phyloP scores from a whole-genome alignment of 2,329 filamentous ascomycete genomes.

The Fragosphaeria purpurea region DNA sequence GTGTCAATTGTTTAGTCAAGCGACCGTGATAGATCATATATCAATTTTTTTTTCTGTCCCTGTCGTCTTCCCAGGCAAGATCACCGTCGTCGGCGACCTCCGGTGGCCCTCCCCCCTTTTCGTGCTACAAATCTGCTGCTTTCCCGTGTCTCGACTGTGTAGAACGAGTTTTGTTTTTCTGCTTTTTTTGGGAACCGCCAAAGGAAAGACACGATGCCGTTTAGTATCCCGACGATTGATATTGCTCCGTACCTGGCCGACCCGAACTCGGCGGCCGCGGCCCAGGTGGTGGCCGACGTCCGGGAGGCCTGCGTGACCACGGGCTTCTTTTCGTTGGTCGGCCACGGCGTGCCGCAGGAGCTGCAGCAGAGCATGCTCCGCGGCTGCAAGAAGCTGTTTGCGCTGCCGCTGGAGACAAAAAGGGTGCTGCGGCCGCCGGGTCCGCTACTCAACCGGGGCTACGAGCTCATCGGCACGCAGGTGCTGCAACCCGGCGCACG shows the following conservation, averaged over 20 bases:
- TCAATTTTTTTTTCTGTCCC: no score
- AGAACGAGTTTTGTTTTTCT: no score
- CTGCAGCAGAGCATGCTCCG: constrained; percentile 15
- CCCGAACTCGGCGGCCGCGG: constrained; percentile 17
- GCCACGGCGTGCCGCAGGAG: constrained; percentile 16
- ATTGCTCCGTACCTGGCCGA: constrained; percentile 22
- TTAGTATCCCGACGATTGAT: constrained; percentile 23
- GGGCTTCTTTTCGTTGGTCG: constrained; percentile 21
- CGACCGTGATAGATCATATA: no score
- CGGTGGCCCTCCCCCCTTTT: no score
- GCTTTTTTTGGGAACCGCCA: no score
- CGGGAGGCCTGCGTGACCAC: constrained; percentile 21
- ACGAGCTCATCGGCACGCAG: constrained; percentile 37
- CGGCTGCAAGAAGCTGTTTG: constrained; percentile 35
- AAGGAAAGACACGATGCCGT: neutral
- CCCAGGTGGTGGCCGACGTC: constrained; percentile 21
- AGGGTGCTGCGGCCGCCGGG: constrained; percentile 23
- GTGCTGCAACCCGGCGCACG: constrained; percentile 31
- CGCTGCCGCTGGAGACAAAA: constrained; percentile 35
- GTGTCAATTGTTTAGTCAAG: no score
- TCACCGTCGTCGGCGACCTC: no score
- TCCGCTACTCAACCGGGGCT: constrained; percentile 31
- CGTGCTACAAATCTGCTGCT: no score
- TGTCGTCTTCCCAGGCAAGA: no score
- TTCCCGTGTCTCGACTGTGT: no score